Conservation (phyloP, 805 yeast species). For the Candida andamanensis region DNA sequence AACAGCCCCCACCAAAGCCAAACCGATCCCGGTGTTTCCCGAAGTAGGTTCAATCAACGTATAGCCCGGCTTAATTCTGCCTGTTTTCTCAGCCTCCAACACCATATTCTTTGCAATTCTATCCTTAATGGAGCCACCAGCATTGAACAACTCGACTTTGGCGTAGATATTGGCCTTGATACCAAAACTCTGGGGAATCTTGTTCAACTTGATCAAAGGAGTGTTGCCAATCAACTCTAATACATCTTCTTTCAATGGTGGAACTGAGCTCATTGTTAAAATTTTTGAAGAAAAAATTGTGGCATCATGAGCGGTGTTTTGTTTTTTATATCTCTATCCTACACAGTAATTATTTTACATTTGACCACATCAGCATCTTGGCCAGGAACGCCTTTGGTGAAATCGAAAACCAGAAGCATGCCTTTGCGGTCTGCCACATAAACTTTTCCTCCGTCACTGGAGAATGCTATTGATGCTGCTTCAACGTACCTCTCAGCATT, state of each 20-base stretch:
- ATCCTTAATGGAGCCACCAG: conserved; percentile 89
- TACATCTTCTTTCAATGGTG: conserved; percentile 46
- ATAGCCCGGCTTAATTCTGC: conserved; percentile 77
- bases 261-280: conserved; percentile 15
- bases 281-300: not conserved
- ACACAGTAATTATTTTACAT: conserved; percentile 49
- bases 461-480: conserved; percentile 74
- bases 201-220: conserved; percentile 70
- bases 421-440: conserved; percentile 81
- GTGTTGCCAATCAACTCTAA: conserved; percentile 82
- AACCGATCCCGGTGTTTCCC: conserved; percentile 89
- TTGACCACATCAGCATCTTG: conserved; percentile 62
- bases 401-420: conserved; percentile 70
- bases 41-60: conserved; percentile 87
- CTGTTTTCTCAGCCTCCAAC: conserved; percentile 74
- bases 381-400: conserved; percentile 77
- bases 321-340: not conserved
- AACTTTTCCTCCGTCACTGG: conserved; percentile 76
- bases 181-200: conserved; percentile 70
- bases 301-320: not conserved
- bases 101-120: conserved; percentile 86
- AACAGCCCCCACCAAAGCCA: conserved; percentile 83
- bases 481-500: conserved; percentile 67
- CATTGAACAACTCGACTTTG: conserved; percentile 77
- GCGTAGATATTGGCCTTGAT: conserved; percentile 68